Evolutionary conservation across 2,329 filamentous ascomycete species (phyloP).

Genomic region (Chaetomium olivaceum): DNA sequence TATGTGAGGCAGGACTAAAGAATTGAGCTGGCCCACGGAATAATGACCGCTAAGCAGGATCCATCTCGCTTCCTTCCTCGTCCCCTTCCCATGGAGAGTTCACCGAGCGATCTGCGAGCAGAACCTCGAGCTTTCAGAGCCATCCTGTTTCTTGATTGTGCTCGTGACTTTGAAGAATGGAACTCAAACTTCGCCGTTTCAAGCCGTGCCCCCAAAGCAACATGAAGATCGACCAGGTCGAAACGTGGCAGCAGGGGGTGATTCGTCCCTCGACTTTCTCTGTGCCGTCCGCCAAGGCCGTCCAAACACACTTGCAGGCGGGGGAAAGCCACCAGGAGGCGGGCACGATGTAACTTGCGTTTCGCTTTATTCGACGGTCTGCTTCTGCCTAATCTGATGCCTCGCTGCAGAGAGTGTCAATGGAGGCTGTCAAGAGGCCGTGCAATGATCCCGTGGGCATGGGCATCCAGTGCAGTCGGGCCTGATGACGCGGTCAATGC

Average conservation of each 20-base stretch:
- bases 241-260: constrained; percentile 5
- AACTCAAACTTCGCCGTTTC: background rate
- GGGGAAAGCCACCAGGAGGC: background rate
- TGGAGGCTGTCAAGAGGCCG: background rate
- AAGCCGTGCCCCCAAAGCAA: background rate
- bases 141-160: background rate
- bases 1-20: background rate
- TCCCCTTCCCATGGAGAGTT: background rate
- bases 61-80: background rate
- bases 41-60: background rate
- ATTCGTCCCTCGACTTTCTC: background rate
- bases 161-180: background rate
- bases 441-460: background rate
- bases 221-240: background rate
- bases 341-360: constrained; percentile 4
- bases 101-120: background rate
- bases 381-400: background rate
- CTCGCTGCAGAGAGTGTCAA: background rate
- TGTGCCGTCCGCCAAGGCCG: constrained; percentile 6
- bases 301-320: background rate
- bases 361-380: background rate
- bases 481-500: background rate
- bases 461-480: background rate
- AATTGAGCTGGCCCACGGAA: background rate
- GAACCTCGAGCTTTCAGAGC: background rate